phyloP scores from a whole-genome alignment of 116 monocot species.

The Zostera marina region DNA sequence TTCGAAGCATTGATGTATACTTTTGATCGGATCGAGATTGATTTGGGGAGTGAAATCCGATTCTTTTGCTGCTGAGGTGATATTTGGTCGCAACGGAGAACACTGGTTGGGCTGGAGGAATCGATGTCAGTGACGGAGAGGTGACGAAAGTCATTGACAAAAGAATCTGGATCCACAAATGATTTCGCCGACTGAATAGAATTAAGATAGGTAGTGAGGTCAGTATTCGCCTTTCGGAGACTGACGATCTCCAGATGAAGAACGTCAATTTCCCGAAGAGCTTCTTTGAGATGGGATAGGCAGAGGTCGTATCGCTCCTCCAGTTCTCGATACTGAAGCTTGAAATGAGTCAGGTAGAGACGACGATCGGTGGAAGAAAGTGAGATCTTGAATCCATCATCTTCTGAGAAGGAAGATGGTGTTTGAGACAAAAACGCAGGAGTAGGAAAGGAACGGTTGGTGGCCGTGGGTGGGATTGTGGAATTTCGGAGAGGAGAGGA shows the following conservation, averaged over 20 bases:
- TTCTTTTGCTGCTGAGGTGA: conserved; percentile 8
- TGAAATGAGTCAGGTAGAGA: conserved; percentile 45
- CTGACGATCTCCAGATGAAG: conserved; percentile 47
- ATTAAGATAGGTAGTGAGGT: conserved; percentile 33
- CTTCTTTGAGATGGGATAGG: conserved; percentile 56
- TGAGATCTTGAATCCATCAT: conserved; percentile 8
- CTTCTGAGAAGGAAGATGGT: conserved; percentile 28
- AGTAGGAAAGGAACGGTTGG: neutral
- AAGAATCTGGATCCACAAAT: neutral
- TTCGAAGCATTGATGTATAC: conserved; percentile 43
- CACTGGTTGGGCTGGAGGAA: conserved; percentile 40
- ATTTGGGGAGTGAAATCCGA: conserved; percentile 45
- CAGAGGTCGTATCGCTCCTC: conserved; percentile 53
- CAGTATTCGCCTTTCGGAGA: conserved; percentile 48
- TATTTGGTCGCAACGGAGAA: conserved; percentile 15
- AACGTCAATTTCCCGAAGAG: conserved; percentile 35
- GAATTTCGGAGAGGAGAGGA: conserved; percentile 4
- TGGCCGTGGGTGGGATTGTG: conserved; percentile 1
- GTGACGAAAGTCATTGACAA: conserved; percentile 10
- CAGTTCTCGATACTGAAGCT: conserved; percentile 48
- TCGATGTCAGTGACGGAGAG: conserved; percentile 3
- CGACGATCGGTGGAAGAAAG: conserved; percentile 9
- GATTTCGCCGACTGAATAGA: neutral
- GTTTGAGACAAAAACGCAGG: conserved; percentile 20
- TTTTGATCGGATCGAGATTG: conserved; percentile 72